Base-by-base conservation (phyloP, 257 asterid genomes). In the Verbena officinalis region DNA sequence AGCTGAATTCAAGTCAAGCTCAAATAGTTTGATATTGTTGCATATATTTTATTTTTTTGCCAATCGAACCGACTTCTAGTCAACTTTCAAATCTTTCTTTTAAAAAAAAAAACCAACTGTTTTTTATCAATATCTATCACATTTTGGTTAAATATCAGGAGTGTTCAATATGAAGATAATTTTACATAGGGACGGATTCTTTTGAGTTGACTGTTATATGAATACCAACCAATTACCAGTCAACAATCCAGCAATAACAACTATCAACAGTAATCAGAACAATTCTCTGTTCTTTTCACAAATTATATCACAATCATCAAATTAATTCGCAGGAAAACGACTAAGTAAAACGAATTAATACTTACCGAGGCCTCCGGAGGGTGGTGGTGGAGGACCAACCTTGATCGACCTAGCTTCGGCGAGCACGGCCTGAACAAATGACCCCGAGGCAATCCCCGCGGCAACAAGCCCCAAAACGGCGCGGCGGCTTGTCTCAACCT, bases 281-380 rank as follows among this genome's bases (percentile, higher is more conserved):
- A 45, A 15, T 16, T 2, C 52, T 16, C 23, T 45, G 52, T 45
- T 45, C 52, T 19, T 23, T 17, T 1, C 23, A 17, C 7, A 30
- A 55, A 55, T 30, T n/a, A 30, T 30, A 27, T 30, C 33, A 21
- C 20, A 0, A 20, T 50, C 23, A 21, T 20, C 17, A 24, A 5
- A 4, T 12, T 5, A 27, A 27, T 2, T 27, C 40, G 9, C 12
- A 1, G 13, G 6, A 23, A n/a, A 49, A 16, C 34, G 39, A 22
- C 12, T 5, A 9, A 10, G n/a, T n/a, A 23, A 49, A 20, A 42
- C 14, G 33, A 27, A 8, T 1, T 51, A 56, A 15, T 23, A 73
- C 95, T 81, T 73, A 87, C 95, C 83, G 38, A 87, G 75, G 44
- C 95, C 95, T 31, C 95, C 95, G 16, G 95, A 87, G 50, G 84